A percentile compares a stretch with the other conserved stretches of the same genome.
These are phyloP conservation scores for Chrysoporthe deuterocubensis DNA, from an alignment of 2,329 filamentous ascomycete species.

Conservation along the genomic window DNA sequence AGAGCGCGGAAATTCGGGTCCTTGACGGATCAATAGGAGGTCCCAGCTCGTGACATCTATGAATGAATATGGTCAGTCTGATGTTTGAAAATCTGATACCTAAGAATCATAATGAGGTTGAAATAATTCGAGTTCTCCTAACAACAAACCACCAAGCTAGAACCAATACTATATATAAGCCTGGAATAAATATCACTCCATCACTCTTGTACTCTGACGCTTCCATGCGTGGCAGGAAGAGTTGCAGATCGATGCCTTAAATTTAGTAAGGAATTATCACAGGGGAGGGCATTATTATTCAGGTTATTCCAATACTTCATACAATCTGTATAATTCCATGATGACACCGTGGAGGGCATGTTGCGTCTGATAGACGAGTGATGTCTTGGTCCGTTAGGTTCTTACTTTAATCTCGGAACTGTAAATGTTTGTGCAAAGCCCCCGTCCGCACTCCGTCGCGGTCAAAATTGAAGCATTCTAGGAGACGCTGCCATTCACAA, in stretches of 20 bases:
- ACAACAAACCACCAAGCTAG: too few species aligned
- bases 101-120: too few species aligned
- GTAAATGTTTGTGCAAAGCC: conserved; percentile 2
- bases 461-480: neutral
- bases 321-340: neutral
- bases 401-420: neutral
- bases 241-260: neutral
- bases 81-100: too few species aligned
- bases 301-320: neutral
- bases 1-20: too few species aligned
- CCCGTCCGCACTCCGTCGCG: neutral
- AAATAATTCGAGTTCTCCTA: too few species aligned
- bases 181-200: too few species aligned
- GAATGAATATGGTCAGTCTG: too few species aligned
- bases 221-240: neutral
- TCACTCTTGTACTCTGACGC: too few species aligned
- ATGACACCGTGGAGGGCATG: neutral
- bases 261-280: too few species aligned
- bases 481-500: neutral
- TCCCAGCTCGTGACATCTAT: too few species aligned
- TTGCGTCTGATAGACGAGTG: neutral
- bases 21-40: too few species aligned
- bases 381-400: neutral
- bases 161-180: too few species aligned
- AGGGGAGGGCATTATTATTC: neutral